Percentiles rank a stretch among this genome's conserved stretches.
phyloP scores from a whole-genome alignment of 108 stramenopile species.

The Cyclotella baltica region DNA sequence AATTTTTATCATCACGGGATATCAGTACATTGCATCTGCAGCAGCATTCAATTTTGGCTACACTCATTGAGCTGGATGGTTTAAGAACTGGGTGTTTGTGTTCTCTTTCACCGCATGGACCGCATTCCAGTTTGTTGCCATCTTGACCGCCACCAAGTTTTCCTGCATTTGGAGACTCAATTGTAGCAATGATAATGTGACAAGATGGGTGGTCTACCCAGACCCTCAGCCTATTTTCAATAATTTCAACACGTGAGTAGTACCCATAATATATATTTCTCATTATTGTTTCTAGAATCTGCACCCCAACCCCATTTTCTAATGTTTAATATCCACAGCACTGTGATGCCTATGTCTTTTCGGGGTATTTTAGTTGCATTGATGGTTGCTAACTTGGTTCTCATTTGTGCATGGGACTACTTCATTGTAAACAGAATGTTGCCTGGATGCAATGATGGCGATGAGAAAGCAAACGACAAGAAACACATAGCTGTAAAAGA shows the following conservation, averaged over 20 bases:
- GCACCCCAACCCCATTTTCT: not conserved
- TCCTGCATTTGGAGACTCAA: constrained; percentile 74
- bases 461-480: not conserved
- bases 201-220: constrained; percentile 33
- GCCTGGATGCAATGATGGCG: constrained; percentile 3
- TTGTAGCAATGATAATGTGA: constrained; percentile 63
- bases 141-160: constrained; percentile 47
- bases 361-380: constrained; percentile 52
- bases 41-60: constrained; percentile 67
- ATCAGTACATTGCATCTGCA: constrained; percentile 65
- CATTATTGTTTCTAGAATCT: no score
- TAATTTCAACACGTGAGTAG: constrained; percentile 56
- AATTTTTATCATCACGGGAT: constrained; percentile 68
- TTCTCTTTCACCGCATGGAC: constrained; percentile 31
- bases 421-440: constrained; percentile 57
- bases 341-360: constrained; percentile 68
- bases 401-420: constrained; percentile 57
- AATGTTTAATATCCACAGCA: constrained; percentile 2
- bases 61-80: constrained; percentile 31
- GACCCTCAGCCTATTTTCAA: constrained; percentile 57
- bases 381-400: constrained; percentile 62
- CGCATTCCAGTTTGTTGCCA: constrained; percentile 45
- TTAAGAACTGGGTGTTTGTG: constrained; percentile 62
- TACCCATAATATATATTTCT: no score
- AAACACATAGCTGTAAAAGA: no score